These are phyloP conservation scores for Cyberlindnera galapagoensis DNA, from an alignment of 805 yeast genomes.

Conservation along the genomic window DNA sequence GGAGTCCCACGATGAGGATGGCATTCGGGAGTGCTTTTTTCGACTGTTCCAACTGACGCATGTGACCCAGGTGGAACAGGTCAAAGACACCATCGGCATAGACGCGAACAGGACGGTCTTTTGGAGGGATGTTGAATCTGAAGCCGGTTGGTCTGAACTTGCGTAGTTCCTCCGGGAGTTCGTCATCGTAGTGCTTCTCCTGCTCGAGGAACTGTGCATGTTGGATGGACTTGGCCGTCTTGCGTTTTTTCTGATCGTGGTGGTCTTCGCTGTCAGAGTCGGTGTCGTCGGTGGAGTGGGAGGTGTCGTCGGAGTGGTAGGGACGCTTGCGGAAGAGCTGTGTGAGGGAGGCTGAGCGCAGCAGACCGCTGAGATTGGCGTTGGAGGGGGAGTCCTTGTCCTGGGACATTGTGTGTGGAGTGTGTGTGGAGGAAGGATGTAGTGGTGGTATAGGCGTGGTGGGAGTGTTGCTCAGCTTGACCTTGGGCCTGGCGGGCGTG, in stretches of 20 bases:
- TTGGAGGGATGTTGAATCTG: conserved; percentile 75
- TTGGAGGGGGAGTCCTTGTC: too few species aligned
- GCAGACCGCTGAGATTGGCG: too few species aligned
- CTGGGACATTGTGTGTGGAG: too few species aligned
- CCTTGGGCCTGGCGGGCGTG: too few species aligned
- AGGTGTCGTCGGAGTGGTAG: too few species aligned
- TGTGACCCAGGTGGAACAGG: conserved; percentile 92
- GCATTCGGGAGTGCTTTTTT: conserved; percentile 86
- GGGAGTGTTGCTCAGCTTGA: too few species aligned
- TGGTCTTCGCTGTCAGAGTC: too few species aligned
- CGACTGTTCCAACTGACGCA: conserved; percentile 96
- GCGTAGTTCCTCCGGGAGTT: conserved; percentile 61
- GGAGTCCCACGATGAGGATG: conserved; percentile 82
- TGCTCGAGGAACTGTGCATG: conserved; percentile 27
- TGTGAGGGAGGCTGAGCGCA: too few species aligned
- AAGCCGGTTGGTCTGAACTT: conserved; percentile 78
- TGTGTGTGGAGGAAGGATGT: too few species aligned
- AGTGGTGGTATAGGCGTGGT: too few species aligned
- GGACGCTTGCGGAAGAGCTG: too few species aligned
- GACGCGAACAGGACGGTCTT: conserved; percentile 80
- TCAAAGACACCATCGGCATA: conserved; percentile 99
- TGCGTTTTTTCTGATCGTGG: conserved; percentile 16
- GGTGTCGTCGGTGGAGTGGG: too few species aligned
- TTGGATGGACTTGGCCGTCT: conserved; percentile 21
- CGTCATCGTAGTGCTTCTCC: conserved; percentile 58